phyloP scores from a whole-genome alignment of 352 stramenopile species.

The Pythium phragmiticola region DNA sequence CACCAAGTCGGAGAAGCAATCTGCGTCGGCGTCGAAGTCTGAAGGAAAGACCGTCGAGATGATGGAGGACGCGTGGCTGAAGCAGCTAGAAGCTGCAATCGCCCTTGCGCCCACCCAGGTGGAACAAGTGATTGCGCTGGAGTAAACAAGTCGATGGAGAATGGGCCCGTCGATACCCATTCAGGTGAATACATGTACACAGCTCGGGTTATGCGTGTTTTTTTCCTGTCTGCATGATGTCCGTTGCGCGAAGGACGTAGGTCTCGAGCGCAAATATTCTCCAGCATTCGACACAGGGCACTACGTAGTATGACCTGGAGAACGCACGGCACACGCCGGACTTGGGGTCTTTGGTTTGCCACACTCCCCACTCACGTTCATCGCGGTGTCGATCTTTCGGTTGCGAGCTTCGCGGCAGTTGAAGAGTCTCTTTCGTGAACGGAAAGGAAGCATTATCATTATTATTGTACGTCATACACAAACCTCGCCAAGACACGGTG shows the following conservation, averaged over 20 bases:
- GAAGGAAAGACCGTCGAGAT: slow-evolving; percentile 12
- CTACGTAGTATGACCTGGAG: too few relatives aligned
- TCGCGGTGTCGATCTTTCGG: neutral
- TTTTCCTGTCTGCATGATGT: too few relatives aligned
- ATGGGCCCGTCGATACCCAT: slow-evolving; percentile 1
- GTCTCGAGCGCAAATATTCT: too few relatives aligned
- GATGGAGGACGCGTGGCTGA: slow-evolving; percentile 22
- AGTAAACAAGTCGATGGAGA: slow-evolving; percentile 14
- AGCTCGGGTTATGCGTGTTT: neutral
- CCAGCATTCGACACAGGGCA: too few relatives aligned
- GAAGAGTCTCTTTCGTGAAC: too few relatives aligned
- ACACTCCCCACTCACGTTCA: neutral
- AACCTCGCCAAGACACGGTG: neutral
- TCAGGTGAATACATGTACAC: slow-evolving; percentile 7
- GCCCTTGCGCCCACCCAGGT: slow-evolving; percentile 11
- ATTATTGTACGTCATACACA: too few relatives aligned
- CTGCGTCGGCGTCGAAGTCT: neutral
- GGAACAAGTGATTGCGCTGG: slow-evolving; percentile 21
- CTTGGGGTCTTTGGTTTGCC: neutral
- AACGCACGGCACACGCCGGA: too few relatives aligned
- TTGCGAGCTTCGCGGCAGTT: too few relatives aligned
- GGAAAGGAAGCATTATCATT: too few relatives aligned
- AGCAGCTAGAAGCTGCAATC: slow-evolving; percentile 10
- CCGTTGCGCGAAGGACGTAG: too few relatives aligned
- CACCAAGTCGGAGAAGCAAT: slow-evolving; percentile 15